Conservation (phyloP, 495 filamentous ascomycete genomes). For the Umbilicaria muhlenbergii region DNA sequence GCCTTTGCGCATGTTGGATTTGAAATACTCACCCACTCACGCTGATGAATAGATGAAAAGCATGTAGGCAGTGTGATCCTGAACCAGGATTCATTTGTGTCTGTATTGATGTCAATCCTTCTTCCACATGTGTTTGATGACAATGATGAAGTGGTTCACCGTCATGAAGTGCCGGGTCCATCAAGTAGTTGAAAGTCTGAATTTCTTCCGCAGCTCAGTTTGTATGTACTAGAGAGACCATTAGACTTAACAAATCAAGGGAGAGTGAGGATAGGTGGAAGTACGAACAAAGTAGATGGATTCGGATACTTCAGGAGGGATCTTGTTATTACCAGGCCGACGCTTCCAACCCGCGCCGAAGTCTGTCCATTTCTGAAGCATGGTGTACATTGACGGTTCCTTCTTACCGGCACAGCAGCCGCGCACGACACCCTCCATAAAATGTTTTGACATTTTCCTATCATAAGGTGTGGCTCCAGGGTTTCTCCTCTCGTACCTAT, state of each 20-base stretch:
- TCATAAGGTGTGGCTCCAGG: constrained; percentile 4
- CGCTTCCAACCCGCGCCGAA: constrained; percentile 5
- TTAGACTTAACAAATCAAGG: background rate
- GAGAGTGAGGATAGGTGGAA: too few species aligned
- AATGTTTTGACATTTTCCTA: background rate
- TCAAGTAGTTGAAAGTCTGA: constrained; percentile 5
- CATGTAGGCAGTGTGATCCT: constrained; percentile 6
- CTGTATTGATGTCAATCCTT: constrained; percentile 6
- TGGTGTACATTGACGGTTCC: constrained; percentile 4
- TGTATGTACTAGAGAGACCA: constrained; percentile 6
- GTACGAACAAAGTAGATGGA: constrained; percentile 4
- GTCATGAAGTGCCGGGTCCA: constrained; percentile 9
- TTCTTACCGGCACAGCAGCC: constrained; percentile 6
- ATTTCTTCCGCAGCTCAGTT: constrained; percentile 6
- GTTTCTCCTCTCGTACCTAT: constrained; percentile 4
- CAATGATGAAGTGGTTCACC: constrained; percentile 7
- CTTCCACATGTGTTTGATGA: constrained; percentile 8
- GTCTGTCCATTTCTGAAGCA: constrained; percentile 6
- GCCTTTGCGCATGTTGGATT: constrained; percentile 7
- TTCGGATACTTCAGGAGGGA: constrained; percentile 1
- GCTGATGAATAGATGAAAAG: constrained; percentile 8
- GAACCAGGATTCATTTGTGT: constrained; percentile 4
- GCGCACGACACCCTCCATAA: constrained; percentile 2
- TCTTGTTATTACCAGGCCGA: constrained; percentile 2
- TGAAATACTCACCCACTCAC: constrained; percentile 8